Percentiles rank a stretch among this genome's conserved stretches.
Conservation (phyloP, 495 filamentous ascomycete genomes). For the Cercophora newfieldiana region DNA sequence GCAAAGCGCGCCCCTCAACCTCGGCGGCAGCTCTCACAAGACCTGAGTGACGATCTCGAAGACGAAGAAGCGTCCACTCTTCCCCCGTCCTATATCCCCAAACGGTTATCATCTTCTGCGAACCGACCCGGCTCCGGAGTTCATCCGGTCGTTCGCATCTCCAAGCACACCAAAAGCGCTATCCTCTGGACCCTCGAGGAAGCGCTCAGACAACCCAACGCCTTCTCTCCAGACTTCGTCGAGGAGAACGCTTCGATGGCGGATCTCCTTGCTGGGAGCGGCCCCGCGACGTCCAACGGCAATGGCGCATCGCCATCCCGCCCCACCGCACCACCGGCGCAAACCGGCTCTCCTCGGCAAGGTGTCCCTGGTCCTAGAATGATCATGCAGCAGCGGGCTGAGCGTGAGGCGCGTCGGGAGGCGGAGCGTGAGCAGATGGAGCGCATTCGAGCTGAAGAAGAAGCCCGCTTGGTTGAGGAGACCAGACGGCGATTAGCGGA, state of each 20-base stretch:
- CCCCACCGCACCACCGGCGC: constrained; percentile 44
- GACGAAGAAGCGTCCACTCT: constrained; percentile 28
- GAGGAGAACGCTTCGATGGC: constrained; percentile 97
- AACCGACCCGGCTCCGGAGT: constrained; percentile 27
- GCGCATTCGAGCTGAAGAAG: constrained; percentile 54
- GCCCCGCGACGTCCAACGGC: constrained; percentile 49
- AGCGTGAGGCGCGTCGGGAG: constrained; percentile 64
- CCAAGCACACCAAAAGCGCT: constrained; percentile 57
- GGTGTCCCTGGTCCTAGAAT: constrained; percentile 62
- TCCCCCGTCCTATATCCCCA: constrained; percentile 30
- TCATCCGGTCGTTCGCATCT: constrained; percentile 44
- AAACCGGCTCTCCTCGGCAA: constrained; percentile 50
- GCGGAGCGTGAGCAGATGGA: constrained; percentile 58
- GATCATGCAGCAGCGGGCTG: constrained; percentile 70
- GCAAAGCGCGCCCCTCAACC: constrained; percentile 23
- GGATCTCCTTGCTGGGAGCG: constrained; percentile 64
- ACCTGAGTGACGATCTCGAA: constrained; percentile 43
- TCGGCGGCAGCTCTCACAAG: constrained; percentile 46
- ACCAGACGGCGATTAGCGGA: constrained; percentile 47
- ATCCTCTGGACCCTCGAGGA: constrained; percentile 92
- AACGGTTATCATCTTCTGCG: constrained; percentile 24
- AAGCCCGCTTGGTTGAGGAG: constrained; percentile 56
- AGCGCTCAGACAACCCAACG: constrained; percentile 77
- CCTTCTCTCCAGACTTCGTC: constrained; percentile 78
- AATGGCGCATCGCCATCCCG: constrained; percentile 46